Evolutionary conservation across 2,329 filamentous ascomycete species (phyloP).

Genomic region (Pyricularia grisea): DNA sequence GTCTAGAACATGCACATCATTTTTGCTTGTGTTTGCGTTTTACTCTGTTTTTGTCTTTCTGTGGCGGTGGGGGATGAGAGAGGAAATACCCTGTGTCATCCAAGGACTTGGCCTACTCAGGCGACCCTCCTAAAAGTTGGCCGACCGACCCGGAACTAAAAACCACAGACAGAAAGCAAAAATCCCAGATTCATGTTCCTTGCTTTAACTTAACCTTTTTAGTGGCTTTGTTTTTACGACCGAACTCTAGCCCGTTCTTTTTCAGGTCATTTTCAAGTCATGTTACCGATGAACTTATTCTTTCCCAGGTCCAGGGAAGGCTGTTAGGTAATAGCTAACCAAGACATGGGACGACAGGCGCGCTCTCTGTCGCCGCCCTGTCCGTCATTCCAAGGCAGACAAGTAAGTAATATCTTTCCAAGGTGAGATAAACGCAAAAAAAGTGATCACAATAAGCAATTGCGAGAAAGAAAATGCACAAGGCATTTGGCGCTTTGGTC

Average conservation of each 20-base stretch:
- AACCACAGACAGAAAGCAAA: not conserved
- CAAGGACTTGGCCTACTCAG: not conserved
- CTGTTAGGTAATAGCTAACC: not conserved
- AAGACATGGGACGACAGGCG: not conserved
- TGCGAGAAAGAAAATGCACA: not conserved
- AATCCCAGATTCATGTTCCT: not conserved
- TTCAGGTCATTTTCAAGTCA: not conserved
- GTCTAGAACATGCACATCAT: not conserved
- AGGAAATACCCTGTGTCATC: not conserved
- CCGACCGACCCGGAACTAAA: not conserved
- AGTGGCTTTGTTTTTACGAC: not conserved
- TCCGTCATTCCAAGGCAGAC: not conserved
- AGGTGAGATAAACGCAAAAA: no score
- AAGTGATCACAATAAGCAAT: not conserved
- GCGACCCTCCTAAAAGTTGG: not conserved
- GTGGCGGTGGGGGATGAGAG: not conserved
- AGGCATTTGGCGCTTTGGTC: not conserved
- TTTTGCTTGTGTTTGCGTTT: not conserved
- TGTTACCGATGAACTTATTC: not conserved
- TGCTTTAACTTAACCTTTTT: not conserved
- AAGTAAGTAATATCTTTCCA: not conserved
- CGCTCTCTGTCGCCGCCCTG: not conserved
- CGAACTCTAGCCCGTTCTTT: not conserved
- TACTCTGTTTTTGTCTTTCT: not conserved
- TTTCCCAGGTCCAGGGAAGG: not conserved